A percentile compares a stretch with the other conserved stretches of the same genome.
Evolutionary conservation across 352 stramenopile genomes (phyloP).

Genomic region (Lagenidium giganteum): DNA sequence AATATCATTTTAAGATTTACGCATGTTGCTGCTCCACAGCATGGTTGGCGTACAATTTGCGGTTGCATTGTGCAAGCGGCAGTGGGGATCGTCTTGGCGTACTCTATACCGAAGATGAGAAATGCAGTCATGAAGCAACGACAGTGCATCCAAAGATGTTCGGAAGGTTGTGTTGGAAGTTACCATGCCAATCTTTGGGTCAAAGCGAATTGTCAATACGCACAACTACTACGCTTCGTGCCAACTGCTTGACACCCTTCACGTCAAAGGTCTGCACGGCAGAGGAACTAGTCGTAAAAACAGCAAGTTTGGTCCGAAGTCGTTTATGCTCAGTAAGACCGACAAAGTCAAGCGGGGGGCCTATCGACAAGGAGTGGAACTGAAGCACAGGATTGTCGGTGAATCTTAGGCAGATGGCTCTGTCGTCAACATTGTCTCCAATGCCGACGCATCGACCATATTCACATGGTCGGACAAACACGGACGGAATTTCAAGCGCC

Average conservation of each 20-base stretch:
- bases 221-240: constrained; percentile 34
- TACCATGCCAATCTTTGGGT: constrained; percentile 10
- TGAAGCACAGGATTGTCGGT: constrained; percentile 9
- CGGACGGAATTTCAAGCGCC: constrained; percentile 18
- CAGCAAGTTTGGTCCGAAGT: not conserved
- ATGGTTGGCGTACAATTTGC: constrained; percentile 23
- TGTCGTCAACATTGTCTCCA: constrained; percentile 19
- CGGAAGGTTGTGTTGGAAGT: constrained; percentile 25
- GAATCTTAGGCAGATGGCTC: constrained; percentile 24
- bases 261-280: constrained; percentile 16
- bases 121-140: too few species aligned
- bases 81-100: constrained; percentile 15
- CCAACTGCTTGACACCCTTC: constrained; percentile 13
- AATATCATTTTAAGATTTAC: constrained; percentile 32
- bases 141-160: too few species aligned
- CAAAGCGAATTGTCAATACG: constrained; percentile 17
- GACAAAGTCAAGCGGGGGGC: constrained; percentile 3
- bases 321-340: too few species aligned
- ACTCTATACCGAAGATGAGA: not conserved
- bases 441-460: constrained; percentile 11
- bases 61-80: constrained; percentile 18
- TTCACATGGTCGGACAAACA: constrained; percentile 9
- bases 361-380: constrained; percentile 10
- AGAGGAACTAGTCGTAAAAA: constrained; percentile 14
- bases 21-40: constrained; percentile 21